phyloP scores from a whole-genome alignment of 2,329 filamentous ascomycete genomes.

The Xylariaceae sp. region DNA sequence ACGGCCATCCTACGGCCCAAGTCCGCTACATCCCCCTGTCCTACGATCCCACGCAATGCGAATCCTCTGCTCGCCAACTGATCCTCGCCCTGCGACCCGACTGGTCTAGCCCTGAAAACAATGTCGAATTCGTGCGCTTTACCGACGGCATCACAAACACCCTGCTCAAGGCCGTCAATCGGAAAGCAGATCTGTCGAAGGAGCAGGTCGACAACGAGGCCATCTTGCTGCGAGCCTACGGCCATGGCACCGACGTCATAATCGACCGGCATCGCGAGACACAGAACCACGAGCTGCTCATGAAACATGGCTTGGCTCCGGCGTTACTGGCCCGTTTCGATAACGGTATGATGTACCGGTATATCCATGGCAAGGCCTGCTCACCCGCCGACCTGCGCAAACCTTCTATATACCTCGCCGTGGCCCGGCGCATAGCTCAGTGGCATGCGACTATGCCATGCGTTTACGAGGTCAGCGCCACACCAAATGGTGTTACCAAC shows the following conservation, averaged over 20 bases:
- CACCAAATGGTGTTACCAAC: conserved; percentile 34
- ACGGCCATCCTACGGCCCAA: conserved; percentile 35
- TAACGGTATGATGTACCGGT: conserved; percentile 94
- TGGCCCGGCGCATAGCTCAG: conserved; percentile 78
- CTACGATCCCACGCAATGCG: conserved; percentile 72
- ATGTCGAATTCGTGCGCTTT: conserved; percentile 82
- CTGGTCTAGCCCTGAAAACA: conserved; percentile 69
- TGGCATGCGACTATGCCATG: conserved; percentile 79
- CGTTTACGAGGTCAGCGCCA: conserved; percentile 36
- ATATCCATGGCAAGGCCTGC: conserved; percentile 75
- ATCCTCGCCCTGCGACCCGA: conserved; percentile 75
- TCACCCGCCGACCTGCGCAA: conserved; percentile 73
- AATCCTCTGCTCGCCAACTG: conserved; percentile 72
- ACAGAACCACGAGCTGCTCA: conserved; percentile 78
- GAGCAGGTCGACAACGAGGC: conserved; percentile 65
- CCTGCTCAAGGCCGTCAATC: conserved; percentile 71
- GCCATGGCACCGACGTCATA: conserved; percentile 86
- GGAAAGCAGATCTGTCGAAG: conserved; percentile 54
- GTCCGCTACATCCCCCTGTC: conserved; percentile 65
- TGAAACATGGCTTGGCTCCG: conserved; percentile 76
- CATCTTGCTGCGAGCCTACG: conserved; percentile 86
- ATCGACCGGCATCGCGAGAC: conserved; percentile 89
- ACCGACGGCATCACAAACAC: conserved; percentile 99
- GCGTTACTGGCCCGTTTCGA: conserved; percentile 84
- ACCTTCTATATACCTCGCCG: conserved; percentile 71